Conservation (phyloP, 2,329 filamentous ascomycete species). For the Diaporthe aspalathi region DNA sequence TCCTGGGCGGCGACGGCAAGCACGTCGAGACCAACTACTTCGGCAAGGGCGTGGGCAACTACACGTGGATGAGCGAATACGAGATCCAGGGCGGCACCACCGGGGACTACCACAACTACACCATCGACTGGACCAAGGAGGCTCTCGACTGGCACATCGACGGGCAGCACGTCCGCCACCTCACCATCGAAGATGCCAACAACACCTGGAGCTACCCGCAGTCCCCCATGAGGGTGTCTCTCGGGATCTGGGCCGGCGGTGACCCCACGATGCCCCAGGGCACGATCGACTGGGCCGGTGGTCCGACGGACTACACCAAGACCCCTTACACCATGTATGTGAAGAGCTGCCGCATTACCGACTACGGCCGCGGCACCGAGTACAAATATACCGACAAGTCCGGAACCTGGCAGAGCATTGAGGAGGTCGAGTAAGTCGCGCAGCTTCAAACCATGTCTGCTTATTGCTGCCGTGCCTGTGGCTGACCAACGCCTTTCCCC, state of each 20-base stretch:
- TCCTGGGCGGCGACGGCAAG: slow-evolving; percentile 74
- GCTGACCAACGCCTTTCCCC: background rate
- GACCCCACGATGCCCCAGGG: slow-evolving; percentile 65
- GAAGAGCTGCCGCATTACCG: slow-evolving; percentile 66
- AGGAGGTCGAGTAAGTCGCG: slow-evolving; percentile 62
- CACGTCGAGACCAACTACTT: slow-evolving; percentile 81
- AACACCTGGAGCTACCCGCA: slow-evolving; percentile 76
- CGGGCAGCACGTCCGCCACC: slow-evolving; percentile 70
- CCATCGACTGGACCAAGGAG: slow-evolving; percentile 77
- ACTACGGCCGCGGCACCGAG: slow-evolving; percentile 71
- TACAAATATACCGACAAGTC: slow-evolving; percentile 73
- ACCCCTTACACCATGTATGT: slow-evolving; percentile 82
- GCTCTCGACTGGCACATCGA: slow-evolving; percentile 78
- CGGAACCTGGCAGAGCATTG: slow-evolving; percentile 74
- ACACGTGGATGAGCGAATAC: slow-evolving; percentile 72
- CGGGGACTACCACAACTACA: slow-evolving; percentile 79
- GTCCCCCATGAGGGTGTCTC: slow-evolving; percentile 77
- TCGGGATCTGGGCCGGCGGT: slow-evolving; percentile 75
- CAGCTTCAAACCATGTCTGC: background rate
- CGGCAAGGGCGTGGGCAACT: slow-evolving; percentile 76
- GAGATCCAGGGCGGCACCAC: slow-evolving; percentile 64
- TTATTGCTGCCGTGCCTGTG: background rate
- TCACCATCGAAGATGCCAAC: slow-evolving; percentile 71
- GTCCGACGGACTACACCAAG: slow-evolving; percentile 71
- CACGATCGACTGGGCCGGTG: slow-evolving; percentile 78